Percentiles rank a stretch among this genome's conserved stretches.
Evolutionary conservation across 805 yeast genomes (phyloP).

Genomic region (Hanseniaspora clermontiae): DNA sequence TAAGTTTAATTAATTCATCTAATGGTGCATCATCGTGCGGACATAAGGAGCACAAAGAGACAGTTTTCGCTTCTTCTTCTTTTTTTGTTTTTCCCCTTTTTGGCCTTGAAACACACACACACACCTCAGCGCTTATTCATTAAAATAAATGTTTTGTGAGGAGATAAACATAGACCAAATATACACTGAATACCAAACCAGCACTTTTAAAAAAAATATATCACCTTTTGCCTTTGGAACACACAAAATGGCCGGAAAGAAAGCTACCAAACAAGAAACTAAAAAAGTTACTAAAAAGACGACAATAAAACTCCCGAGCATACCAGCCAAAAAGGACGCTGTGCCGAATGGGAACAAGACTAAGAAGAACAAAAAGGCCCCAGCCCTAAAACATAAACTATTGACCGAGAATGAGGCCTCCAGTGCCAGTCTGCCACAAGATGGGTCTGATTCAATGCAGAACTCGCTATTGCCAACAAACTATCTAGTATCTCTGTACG

Average conservation of each 20-base stretch:
- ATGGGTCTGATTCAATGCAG: slow-evolving; percentile 30
- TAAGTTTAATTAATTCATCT: too few relatives aligned
- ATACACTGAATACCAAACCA: background rate
- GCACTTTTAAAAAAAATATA: too few relatives aligned
- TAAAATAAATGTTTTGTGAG: too few relatives aligned
- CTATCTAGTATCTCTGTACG: slow-evolving; percentile 65
- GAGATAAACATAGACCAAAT: background rate
- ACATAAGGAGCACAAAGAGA: background rate
- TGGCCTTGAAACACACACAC: too few relatives aligned
- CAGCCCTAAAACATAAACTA: background rate
- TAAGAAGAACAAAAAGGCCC: background rate
- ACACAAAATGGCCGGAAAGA: background rate
- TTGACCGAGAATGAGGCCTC: background rate
- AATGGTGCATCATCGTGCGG: background rate
- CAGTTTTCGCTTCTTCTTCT: background rate
- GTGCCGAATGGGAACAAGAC: background rate
- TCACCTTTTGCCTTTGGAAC: background rate
- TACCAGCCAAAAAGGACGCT: background rate
- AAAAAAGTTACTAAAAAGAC: background rate
- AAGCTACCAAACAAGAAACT: background rate
- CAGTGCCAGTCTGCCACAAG: background rate
- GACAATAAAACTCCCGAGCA: slow-evolving; percentile 8
- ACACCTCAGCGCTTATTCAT: background rate
- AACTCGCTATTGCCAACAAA: slow-evolving; percentile 66
- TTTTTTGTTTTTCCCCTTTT: background rate